Percentiles rank a stretch among this genome's conserved stretches.
Evolutionary conservation across 768 basidiomycete species (phyloP).

Genomic region (Boletellus ananiceps): DNA sequence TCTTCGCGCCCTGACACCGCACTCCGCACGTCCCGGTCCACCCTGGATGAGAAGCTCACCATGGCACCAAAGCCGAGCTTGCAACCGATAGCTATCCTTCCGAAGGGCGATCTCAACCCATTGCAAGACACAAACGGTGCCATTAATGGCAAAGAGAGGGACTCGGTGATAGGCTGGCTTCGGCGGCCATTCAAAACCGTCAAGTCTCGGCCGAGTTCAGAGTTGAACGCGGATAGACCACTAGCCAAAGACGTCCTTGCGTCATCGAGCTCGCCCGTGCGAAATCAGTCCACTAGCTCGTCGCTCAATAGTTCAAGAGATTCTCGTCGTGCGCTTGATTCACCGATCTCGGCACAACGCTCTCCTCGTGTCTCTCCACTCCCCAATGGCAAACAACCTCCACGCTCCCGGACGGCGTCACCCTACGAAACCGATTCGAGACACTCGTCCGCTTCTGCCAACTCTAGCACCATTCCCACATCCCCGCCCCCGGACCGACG

Average conservation of each 20-base stretch:
- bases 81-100: conserved; percentile 14
- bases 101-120: conserved; percentile 21
- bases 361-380: conserved; percentile 10
- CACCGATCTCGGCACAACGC: conserved; percentile 5
- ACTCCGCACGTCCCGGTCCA: conserved; percentile 22
- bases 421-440: conserved; percentile 16
- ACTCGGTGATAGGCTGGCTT: conserved; percentile 35
- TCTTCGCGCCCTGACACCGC: conserved; percentile 15
- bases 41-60: conserved; percentile 23
- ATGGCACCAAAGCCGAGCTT: conserved; percentile 4
- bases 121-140: conserved; percentile 30
- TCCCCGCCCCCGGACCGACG: conserved; percentile 11
- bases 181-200: conserved; percentile 21
- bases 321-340: conserved; percentile 20
- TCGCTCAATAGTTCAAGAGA: conserved; percentile 26
- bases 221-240: conserved; percentile 12
- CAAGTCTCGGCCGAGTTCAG: conserved; percentile 23
- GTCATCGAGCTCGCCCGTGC: conserved; percentile 16
- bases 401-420: conserved; percentile 1
- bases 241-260: conserved; percentile 9
- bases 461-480: conserved; percentile 5
- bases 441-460: conserved; percentile 22
- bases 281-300: conserved; percentile 18
- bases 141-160: conserved; percentile 29
- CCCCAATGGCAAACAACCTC: conserved; percentile 11